Base-by-base conservation (phyloP, 192 early-diverging fungal genomes). In the Backusella psychrophila region DNA sequence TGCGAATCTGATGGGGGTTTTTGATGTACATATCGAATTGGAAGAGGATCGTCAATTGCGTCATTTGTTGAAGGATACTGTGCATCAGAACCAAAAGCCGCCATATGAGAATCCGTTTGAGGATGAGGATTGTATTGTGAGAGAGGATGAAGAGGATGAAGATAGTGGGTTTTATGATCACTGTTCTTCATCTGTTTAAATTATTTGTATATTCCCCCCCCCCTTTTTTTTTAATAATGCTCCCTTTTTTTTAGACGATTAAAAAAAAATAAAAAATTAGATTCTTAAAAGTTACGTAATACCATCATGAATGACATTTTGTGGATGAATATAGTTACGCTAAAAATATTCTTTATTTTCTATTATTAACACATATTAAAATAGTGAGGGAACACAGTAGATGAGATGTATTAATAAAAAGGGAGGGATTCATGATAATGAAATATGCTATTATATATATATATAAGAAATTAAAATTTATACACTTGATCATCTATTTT, bases 21-120 rank as follows among this genome's bases (percentile, higher is more conserved):
- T 73, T 72, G 69, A 74, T 29, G 68, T 67, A 41, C 59, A 36
- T 21, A 49, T 77, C 26, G 66, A 66, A 4, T 33, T 81, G 52
- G 71, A 65, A 34, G 70, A 76, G 46, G 75, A 63, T 42, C 39
- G 44, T 23, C 2, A 15, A 6, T 35, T 75, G 17, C 31, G 38
- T 6, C 66, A 73, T 66, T 14, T 66, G 26, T 34, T 68, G 6
- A 72, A 67, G 21, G 41, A 72, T 14, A 36, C 21, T 12, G 69
- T 71, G 2, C 1, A 17, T 56, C 46, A 63, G 7, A 70, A 71
- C 59, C 34, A 77, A 44, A 75, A 38, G 1, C 41, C 34, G 26
- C 56, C 71, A 0, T 78, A 80, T 34, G 44, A 29, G 35, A 81
- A 81, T 46, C 80, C 80, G 19, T 81, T 81, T 67, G 80, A 81